phyloP scores from a whole-genome alignment of 2,329 filamentous ascomycete genomes.

The Zelopaecilomyces penicillatus region DNA sequence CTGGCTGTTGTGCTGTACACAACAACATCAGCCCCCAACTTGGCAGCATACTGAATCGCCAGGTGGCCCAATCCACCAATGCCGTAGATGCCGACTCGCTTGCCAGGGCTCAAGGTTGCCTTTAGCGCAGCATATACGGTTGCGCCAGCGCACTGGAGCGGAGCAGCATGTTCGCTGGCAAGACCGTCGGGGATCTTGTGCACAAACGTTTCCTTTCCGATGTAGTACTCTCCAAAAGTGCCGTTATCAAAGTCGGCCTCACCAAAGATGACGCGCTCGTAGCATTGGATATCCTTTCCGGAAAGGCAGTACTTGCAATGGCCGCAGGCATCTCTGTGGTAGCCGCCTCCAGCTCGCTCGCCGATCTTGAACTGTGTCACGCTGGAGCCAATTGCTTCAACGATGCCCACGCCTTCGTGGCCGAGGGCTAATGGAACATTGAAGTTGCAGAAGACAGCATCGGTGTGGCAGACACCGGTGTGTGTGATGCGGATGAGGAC shows the following conservation, averaged over 20 bases:
- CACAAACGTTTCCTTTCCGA: conserved; percentile 31
- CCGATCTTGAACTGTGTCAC: conserved; percentile 36
- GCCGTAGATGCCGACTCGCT: conserved; percentile 40
- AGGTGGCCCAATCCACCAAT: conserved; percentile 35
- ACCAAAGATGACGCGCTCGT: conserved; percentile 8
- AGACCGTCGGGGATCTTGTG: conserved; percentile 34
- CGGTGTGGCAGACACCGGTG: conserved; percentile 8
- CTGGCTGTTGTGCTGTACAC: conserved; percentile 52
- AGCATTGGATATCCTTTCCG: conserved; percentile 10
- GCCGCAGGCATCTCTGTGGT: conserved; percentile 41
- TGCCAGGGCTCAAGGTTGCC: conserved; percentile 48
- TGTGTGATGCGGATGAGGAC: conserved; percentile 10
- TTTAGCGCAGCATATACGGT: conserved; percentile 55
- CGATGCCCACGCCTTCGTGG: conserved; percentile 42
- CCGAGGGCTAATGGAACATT: conserved; percentile 28
- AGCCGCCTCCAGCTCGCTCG: conserved; percentile 34
- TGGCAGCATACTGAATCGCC: conserved; percentile 34
- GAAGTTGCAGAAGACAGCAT: background rate
- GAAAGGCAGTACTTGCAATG: conserved; percentile 37
- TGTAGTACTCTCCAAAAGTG: conserved; percentile 31
- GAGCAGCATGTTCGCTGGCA: conserved; percentile 36
- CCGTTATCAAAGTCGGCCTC: conserved; percentile 8
- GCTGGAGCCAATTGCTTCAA: conserved; percentile 34
- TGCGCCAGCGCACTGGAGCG: conserved; percentile 62
- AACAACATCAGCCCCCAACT: conserved; percentile 58